phyloP scores from a whole-genome alignment of 208 protist species.

The Phytomonas sp. region DNA sequence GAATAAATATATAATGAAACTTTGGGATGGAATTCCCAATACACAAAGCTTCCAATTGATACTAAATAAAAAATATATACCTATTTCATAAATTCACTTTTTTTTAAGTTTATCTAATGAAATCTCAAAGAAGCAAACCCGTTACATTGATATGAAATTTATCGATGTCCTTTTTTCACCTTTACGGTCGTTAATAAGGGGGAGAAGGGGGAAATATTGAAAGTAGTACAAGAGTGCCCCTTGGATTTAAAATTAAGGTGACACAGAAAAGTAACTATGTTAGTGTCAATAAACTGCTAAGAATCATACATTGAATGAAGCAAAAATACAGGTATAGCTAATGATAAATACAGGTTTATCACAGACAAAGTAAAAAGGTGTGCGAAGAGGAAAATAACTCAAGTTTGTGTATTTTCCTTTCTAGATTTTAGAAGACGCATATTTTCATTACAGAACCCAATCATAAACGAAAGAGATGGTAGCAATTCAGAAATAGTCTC shows the following conservation, averaged over 20 bases:
- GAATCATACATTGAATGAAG: neutral
- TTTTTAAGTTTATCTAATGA: neutral
- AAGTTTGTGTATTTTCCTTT: neutral
- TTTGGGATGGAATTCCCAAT: neutral
- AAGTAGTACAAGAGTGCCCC: neutral
- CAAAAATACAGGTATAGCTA: neutral
- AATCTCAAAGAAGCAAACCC: neutral
- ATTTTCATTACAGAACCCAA: conserved; percentile 76
- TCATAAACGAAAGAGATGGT: conserved; percentile 67
- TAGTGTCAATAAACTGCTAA: neutral
- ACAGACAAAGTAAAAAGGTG: conserved; percentile 1
- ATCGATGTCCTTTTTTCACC: neutral
- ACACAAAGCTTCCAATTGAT: neutral
- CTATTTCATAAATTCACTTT: neutral
- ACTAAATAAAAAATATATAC: neutral
- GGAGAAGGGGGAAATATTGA: neutral
- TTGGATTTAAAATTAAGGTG: neutral
- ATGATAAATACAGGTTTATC: neutral
- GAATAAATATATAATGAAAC: neutral
- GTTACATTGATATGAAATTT: neutral
- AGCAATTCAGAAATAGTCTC: conserved; percentile 80
- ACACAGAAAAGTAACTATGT: neutral
- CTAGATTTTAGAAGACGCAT: conserved; percentile 8
- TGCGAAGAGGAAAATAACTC: conserved; percentile 6
- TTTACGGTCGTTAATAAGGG: neutral